Evolutionary conservation across 2,329 filamentous ascomycete species (phyloP), one percentile per base, ranked within the genome.

Genomic region (Diaporthe amygdali): DNA sequence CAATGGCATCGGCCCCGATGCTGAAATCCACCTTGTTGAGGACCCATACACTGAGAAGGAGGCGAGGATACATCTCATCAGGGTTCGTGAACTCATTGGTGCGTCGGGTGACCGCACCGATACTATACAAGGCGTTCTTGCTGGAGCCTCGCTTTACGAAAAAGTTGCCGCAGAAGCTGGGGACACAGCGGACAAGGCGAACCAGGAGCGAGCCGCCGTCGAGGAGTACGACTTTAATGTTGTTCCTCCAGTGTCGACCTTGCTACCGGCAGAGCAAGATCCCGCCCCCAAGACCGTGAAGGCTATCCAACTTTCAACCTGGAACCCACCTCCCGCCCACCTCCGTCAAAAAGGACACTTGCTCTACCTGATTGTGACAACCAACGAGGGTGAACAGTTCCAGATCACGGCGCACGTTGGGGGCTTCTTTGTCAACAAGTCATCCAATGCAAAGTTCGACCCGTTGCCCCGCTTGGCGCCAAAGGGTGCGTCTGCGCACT

Each of bases 31-130:
- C 68, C 85, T 99, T 76, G 91, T 98, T 68, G 93, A 98, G 83
- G 96, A 99, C 79, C 94, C 97, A 55, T 99, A 99, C 82, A 99
- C 94, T 52, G 96, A 99, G 85, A 98, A 97, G 85, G 96, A 99
- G 84, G 96, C 96, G 37, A 92, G 97, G 75, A 93, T 99, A 87
- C 96, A 99, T 83, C 86, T 98, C 74, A 91, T 99, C 66, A 90
- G 96, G 75, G 92, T 97, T 73, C 90, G 96, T 74, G 96, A 99
- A 80, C 88, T 99, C 75, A 95, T 99, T 76, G 96, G 96, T 61
- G 96, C 96, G 76, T 92, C 96, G 51, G 95, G 95, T 51, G 91
- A 98, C 81, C 92, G 95, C 72, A 93, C 94, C 68, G 96, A 98
- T 81, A 91, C 92, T 69, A 88, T 97, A 52, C 93, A 97, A 76